phyloP scores from a whole-genome alignment of 306 rosid species.

The Gastrolobium villosum region DNA sequence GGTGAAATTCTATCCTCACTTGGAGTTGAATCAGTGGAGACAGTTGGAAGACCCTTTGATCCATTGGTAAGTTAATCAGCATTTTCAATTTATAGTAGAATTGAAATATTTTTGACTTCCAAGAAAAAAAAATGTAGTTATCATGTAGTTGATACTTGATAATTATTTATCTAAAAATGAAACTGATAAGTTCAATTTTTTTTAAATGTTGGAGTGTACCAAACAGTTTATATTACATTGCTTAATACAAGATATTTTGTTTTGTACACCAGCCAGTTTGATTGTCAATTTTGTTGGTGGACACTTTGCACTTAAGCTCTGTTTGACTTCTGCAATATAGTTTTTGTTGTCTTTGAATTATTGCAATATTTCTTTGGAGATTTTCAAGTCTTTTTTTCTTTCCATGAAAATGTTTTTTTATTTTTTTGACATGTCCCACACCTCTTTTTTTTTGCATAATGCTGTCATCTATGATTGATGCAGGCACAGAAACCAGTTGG shows the following conservation, averaged over 20 bases:
- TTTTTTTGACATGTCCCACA: constrained; percentile 24
- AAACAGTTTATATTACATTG: constrained; percentile 13
- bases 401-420: not conserved
- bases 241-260: not conserved
- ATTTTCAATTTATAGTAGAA: constrained; percentile 26
- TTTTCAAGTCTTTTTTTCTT: not conserved
- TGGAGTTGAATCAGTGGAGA: constrained; percentile 84
- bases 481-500: constrained; percentile 84
- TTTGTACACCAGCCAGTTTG: not conserved
- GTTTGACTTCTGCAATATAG: constrained; percentile 20
- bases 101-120: constrained; percentile 32
- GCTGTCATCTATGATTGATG: constrained; percentile 60
- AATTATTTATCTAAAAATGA: constrained; percentile 17
- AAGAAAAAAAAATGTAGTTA: not conserved
- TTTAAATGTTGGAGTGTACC: not conserved
- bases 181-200: constrained; percentile 11
- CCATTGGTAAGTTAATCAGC: constrained; percentile 80
- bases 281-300: constrained; percentile 17
- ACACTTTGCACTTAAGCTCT: constrained; percentile 26
- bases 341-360: constrained; percentile 15
- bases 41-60: constrained; percentile 88
- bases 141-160: constrained; percentile 19
- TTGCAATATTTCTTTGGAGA: constrained; percentile 11
- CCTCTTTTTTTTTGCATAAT: constrained; percentile 44
- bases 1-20: constrained; percentile 77